Conservation (phyloP, 176 grass and related monocot genomes). For the Urochloa ruziziensis region DNA sequence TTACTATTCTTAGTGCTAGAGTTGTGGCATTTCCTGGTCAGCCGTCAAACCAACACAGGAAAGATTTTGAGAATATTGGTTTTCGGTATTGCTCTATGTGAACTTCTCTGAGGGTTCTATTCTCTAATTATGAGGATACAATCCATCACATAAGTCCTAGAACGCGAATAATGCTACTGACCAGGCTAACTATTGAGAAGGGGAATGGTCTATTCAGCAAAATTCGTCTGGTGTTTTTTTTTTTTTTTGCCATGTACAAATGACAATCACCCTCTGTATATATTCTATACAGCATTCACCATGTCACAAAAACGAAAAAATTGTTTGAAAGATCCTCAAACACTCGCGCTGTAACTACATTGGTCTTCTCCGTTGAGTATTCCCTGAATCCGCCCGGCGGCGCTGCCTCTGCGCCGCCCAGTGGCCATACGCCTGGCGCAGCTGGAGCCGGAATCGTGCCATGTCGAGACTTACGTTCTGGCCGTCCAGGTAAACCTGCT, state of each 20-base stretch:
- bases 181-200: no score
- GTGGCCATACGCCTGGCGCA: constrained; percentile 42
- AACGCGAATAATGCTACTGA: no score
- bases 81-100: no score
- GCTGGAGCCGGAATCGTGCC: constrained; percentile 45
- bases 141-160: no score
- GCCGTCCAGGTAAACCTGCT: constrained; percentile 73
- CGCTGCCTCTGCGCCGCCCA: constrained; percentile 37
- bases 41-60: background rate
- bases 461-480: constrained; percentile 74
- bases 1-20: background rate
- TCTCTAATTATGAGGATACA: no score
- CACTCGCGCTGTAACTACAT: background rate
- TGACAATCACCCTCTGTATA: background rate
- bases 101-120: no score
- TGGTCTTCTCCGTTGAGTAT: background rate
- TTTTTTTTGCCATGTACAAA: no score
- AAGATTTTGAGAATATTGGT: background rate
- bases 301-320: background rate
- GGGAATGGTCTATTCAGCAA: no score
- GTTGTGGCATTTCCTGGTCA: background rate
- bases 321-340: background rate
- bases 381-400: background rate
- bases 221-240: no score
- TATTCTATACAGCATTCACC: constrained; percentile 7